Base-by-base conservation (phyloP, 2,329 filamentous ascomycete genomes). In the Talaromyces marneffei region DNA sequence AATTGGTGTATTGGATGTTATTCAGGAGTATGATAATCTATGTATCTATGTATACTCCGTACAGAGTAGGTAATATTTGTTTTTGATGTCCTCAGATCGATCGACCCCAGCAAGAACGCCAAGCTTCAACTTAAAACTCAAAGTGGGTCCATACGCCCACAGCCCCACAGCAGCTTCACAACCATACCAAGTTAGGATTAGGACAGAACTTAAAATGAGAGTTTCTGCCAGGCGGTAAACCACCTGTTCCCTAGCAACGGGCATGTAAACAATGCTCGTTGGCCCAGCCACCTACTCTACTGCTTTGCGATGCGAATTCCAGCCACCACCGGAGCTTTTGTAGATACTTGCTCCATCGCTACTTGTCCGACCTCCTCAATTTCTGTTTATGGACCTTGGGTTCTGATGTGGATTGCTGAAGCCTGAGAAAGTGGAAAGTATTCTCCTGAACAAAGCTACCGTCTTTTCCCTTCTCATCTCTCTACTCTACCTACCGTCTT, bases 261-360 rank as follows among this genome's bases (percentile, higher is more conserved):
- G 33, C 29, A 60, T 42, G 75, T 77, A 77, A 77, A 78, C 75
- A 78, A 74, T 69, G 64, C 57, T 64, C 63, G 70, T 73, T 77
- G 72, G 72, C 73, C 75, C 75, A 77, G 74, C 75, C 75, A 74
- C 74, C 70, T 62, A 55, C 52, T 55, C 25, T 8, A 25, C 23
- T 14, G 46, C 35, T 46, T 52, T 40, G 20, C 63, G 35, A 46
- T 37, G 40, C 53, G 57, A 53, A 44, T 44, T 46, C 74, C 74
- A 76, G 74, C 74, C 74, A 74, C 74, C 73, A 40, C 23, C 6
- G 57, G 62, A 62, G 52, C 57, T 58, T 58, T 50, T 59, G 31
- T 29, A 62, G 40, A 53, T 57, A 50, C 46, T 40, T 53, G 44
- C 57, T 59, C 27, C 25, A 29, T 31, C 20, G 23, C 54, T 44